phyloP scores from a whole-genome alignment of 2,329 filamentous ascomycete genomes.

The Trichophyton verrucosum region DNA sequence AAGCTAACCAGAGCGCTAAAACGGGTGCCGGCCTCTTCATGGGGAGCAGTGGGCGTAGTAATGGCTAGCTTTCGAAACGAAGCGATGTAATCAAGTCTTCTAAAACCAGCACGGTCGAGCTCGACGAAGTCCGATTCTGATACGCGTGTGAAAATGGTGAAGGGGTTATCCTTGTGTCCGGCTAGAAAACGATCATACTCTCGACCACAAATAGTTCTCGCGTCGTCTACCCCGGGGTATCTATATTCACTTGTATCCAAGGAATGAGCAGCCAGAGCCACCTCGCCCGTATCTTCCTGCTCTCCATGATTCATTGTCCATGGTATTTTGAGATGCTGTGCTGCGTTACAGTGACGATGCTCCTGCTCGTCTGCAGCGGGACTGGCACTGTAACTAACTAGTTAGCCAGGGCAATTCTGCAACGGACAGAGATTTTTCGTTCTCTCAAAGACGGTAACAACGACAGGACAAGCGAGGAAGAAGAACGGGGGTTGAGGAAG shows the following conservation, averaged over 20 bases:
- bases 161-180: background rate
- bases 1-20: background rate
- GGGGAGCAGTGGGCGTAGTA: background rate
- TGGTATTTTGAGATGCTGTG: too few relatives aligned
- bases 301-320: background rate
- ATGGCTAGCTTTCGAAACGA: background rate
- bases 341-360: too few relatives aligned
- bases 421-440: too few relatives aligned
- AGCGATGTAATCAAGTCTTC: background rate
- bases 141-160: background rate
- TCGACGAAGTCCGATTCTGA: background rate
- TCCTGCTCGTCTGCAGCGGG: too few relatives aligned
- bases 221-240: background rate
- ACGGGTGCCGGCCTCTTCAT: background rate
- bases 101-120: background rate
- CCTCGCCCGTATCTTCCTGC: background rate
- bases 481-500: too few relatives aligned
- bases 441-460: too few relatives aligned
- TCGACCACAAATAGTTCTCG: background rate
- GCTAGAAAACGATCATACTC: background rate
- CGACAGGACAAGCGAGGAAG: too few relatives aligned
- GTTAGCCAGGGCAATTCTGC: too few relatives aligned
- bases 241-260: background rate
- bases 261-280: background rate
- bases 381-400: too few relatives aligned